These are phyloP conservation scores for Nemania diffusa DNA, from an alignment of 2,329 filamentous ascomycete genomes.

Conservation along the genomic window DNA sequence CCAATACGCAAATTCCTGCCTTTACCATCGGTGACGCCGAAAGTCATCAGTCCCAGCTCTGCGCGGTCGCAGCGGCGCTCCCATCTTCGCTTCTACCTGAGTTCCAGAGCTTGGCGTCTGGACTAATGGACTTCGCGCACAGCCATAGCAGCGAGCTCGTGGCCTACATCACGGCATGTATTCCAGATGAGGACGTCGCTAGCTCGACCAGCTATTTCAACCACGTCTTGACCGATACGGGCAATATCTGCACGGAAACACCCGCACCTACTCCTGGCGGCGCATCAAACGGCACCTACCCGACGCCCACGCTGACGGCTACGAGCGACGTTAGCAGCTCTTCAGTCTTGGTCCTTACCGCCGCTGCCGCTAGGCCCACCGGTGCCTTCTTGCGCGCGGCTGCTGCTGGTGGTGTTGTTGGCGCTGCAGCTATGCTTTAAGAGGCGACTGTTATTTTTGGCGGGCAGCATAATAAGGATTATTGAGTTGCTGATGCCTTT, in stretches of 20 bases:
- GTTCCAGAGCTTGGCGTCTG: slow-evolving; percentile 3
- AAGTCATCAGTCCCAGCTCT: slow-evolving; percentile 19
- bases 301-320: background rate
- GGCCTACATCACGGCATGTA: slow-evolving; percentile 14
- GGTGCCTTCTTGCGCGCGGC: slow-evolving; percentile 8
- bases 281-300: slow-evolving; percentile 1
- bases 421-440: slow-evolving; percentile 12
- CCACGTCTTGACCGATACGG: slow-evolving; percentile 13
- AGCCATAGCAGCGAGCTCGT: slow-evolving; percentile 7
- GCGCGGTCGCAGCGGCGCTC: slow-evolving; percentile 8
- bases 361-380: no score
- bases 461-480: background rate
- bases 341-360: slow-evolving; percentile 2
- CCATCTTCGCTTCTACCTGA: slow-evolving; percentile 20
- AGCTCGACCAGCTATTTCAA: slow-evolving; percentile 18
- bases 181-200: slow-evolving; percentile 2
- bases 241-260: slow-evolving; percentile 21
- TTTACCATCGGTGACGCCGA: background rate
- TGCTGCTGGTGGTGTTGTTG: slow-evolving; percentile 7
- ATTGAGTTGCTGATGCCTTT: background rate
- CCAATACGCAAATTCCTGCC: slow-evolving; percentile 9
- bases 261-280: slow-evolving; percentile 1
- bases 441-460: background rate
- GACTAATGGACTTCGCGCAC: background rate
- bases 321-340: background rate